A percentile compares a stretch with the other conserved stretches of the same genome.
Evolutionary conservation across 164 flowering plant species (phyloP).

Genomic region (Chloranthus sessilifolius): DNA sequence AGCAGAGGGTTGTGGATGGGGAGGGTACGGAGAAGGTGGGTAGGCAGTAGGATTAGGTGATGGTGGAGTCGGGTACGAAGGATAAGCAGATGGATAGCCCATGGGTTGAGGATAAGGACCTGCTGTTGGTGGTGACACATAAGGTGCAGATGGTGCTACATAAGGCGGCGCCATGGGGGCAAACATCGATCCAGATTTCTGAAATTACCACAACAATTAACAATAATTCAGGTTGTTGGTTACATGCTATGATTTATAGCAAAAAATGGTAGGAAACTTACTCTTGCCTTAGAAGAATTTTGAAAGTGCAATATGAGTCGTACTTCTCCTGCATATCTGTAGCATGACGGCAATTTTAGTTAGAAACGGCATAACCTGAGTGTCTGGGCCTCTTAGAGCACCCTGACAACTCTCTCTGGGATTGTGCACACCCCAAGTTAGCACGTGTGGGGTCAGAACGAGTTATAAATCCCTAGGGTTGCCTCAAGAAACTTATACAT

Average conservation of each 20-base stretch:
- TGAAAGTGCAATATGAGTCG: conserved; percentile 61
- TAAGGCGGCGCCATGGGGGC: no score
- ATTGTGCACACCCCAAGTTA: no score
- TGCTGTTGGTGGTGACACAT: conserved; percentile 31
- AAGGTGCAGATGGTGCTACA: conserved; percentile 42
- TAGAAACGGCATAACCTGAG: neutral
- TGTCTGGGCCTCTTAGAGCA: no score
- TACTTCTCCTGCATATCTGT: conserved; percentile 83
- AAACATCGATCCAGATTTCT: conserved; percentile 46
- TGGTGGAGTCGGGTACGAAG: conserved; percentile 10
- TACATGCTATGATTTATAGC: no score
- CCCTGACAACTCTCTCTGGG: no score
- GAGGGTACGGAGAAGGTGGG: conserved; percentile 34
- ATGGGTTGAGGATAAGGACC: conserved; percentile 6
- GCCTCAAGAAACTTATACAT: neutral
- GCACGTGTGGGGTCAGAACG: no score
- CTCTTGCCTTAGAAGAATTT: conserved; percentile 54
- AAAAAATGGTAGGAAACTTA: neutral
- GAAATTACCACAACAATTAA: conserved; percentile 17
- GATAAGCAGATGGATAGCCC: conserved; percentile 15
- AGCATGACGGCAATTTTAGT: neutral
- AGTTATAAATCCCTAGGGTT: no score
- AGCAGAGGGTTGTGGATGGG: conserved; percentile 23
- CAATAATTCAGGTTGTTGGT: no score
- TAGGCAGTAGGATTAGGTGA: conserved; percentile 19